phyloP scores from a whole-genome alignment of 2,329 filamentous ascomycete species.

The Lasiodiplodia gonubiensis region DNA sequence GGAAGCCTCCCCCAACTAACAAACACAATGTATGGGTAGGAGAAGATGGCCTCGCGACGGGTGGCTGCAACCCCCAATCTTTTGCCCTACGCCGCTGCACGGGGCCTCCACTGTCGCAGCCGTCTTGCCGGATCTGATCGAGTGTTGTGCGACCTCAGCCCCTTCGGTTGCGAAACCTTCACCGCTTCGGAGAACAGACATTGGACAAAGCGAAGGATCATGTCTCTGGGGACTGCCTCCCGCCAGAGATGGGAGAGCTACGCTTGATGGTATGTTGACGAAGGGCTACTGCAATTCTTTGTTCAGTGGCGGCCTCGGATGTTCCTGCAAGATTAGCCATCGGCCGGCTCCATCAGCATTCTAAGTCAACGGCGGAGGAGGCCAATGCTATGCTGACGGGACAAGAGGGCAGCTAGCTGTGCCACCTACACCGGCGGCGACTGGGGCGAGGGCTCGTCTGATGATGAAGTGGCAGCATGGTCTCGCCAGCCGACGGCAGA shows the following conservation, averaged over 20 bases:
- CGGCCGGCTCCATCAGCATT: conserved; percentile 3
- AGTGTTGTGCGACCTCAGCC: conserved; percentile 13
- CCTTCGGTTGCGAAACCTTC: conserved; percentile 23
- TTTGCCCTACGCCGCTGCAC: conserved; percentile 12
- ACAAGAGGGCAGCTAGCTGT: conserved; percentile 6
- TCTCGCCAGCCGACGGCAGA: conserved; percentile 15
- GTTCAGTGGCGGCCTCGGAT: neutral
- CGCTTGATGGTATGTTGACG: conserved; percentile 14
- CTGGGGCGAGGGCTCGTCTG: conserved; percentile 18
- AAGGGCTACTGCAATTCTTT: neutral
- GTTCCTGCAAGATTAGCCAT: conserved; percentile 1
- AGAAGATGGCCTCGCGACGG: conserved; percentile 13
- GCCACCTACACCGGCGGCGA: conserved; percentile 2
- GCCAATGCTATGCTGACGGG: conserved; percentile 1
- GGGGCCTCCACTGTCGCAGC: conserved; percentile 21
- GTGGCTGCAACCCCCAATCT: conserved; percentile 19
- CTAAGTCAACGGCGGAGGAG: neutral
- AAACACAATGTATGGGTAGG: neutral
- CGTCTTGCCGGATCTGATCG: conserved; percentile 24
- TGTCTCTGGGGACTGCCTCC: neutral
- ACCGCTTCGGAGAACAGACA: conserved; percentile 21
- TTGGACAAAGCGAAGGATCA: conserved; percentile 6
- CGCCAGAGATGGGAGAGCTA: neutral
- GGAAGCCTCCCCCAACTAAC: conserved; percentile 5
- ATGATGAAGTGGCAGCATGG: conserved; percentile 20